Base-by-base conservation (phyloP, 176 grass and related monocot species). In the Oryza nivara region DNA sequence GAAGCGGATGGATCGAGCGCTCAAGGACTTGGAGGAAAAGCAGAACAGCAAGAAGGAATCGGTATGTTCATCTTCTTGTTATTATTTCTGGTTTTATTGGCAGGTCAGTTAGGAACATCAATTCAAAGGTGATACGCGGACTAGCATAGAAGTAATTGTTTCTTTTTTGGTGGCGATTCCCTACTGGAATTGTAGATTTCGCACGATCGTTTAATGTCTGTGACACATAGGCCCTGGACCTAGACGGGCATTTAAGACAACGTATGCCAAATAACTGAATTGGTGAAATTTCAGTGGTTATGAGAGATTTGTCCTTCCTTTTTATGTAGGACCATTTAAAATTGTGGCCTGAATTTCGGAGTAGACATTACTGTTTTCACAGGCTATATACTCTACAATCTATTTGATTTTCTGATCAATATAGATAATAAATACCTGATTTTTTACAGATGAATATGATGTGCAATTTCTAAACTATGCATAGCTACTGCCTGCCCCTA, bases 41-140 rank as follows among this genome's bases (percentile, higher is more conserved):
- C 96, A 99, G 72, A 99, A 88, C 58, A 94, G 88, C 93, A 96
- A 99, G 88, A 96, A 94, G 83, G 96, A 99, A 86, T 96, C 88
- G 30, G 96, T 99, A 82, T 79, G 90, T 46, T 75, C 3, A 44
- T 58, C 32, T 25, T 35, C 40, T 41, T 19, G 11, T 15, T 74
- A 28, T 44, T 4, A n/a, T 36, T 81, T 56, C 69, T 51, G 25
- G 46, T 83, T 86, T 56, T 30, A 49, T 73, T 89, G 8, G 43
- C 72, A 63, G 30, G 71, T 41, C 44, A 85, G 32, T 73, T 73
- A 44, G n/a, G 48, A 77, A 67, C 43, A 12, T 9, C n/a, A 1
- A 49, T 51, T 73, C 44, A 1, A 43, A 45, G 16, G 28, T 34
- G 74, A 12, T 73, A 23, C 26, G 1, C 0, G 7, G 7, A 25